A percentile compares a stretch with the other conserved stretches of the same genome.
phyloP scores from a whole-genome alignment of 306 rosid species.

The Amphicarpaea edgeworthii region DNA sequence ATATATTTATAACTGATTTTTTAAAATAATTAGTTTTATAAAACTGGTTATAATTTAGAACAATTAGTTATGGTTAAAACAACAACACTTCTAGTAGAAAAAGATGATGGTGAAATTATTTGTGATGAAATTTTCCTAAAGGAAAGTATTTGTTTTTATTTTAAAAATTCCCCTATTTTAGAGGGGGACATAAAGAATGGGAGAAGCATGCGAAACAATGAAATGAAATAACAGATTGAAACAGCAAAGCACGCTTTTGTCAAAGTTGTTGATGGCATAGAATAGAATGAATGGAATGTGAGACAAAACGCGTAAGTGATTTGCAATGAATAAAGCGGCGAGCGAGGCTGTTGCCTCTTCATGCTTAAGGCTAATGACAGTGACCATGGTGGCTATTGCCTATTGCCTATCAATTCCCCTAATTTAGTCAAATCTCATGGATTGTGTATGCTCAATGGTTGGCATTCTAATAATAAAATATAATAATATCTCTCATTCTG shows the following conservation, averaged over 20 bases:
- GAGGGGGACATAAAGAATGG: neutral
- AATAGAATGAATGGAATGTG: slow-evolving; percentile 22
- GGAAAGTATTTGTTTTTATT: too few relatives aligned
- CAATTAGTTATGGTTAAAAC: too few relatives aligned
- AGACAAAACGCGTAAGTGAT: slow-evolving; percentile 37
- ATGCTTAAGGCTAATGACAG: slow-evolving; percentile 34
- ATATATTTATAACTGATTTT: too few relatives aligned
- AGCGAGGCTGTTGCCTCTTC: neutral
- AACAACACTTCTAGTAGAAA: too few relatives aligned
- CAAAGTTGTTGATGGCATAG: slow-evolving; percentile 37
- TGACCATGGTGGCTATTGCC: slow-evolving; percentile 37
- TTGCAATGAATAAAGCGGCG: neutral
- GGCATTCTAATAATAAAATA: slow-evolving; percentile 21
- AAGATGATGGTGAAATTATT: too few relatives aligned
- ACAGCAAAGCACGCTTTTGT: slow-evolving; percentile 3
- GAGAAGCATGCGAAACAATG: slow-evolving; percentile 32
- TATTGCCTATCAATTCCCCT: slow-evolving; percentile 15
- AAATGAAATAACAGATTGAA: neutral
- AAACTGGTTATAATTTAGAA: too few relatives aligned
- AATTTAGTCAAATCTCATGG: slow-evolving; percentile 47
- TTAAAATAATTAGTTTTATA: too few relatives aligned
- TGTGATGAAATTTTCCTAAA: too few relatives aligned
- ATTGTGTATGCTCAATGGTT: slow-evolving; percentile 48
- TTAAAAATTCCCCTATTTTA: neutral
- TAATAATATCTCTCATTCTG: neutral